These are phyloP conservation scores for Sphagnurus paluster DNA, from an alignment of 1,284 basidiomycete species.

Conservation along the genomic window DNA sequence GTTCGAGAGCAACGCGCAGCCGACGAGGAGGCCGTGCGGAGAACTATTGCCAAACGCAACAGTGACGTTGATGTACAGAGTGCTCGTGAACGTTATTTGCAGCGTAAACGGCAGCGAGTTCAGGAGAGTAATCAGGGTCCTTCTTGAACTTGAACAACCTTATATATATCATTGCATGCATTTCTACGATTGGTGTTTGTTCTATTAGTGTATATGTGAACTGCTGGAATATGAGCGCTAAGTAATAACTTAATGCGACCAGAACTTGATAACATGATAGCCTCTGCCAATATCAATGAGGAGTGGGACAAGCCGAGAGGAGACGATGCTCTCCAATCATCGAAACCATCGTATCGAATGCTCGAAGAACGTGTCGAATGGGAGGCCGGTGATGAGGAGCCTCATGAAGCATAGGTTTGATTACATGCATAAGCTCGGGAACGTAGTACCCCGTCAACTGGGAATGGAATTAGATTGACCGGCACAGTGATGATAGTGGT, in stretches of 20 bases:
- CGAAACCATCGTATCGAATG: slow-evolving; percentile 47
- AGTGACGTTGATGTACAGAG: slow-evolving; percentile 68
- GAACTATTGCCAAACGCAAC: slow-evolving; percentile 66
- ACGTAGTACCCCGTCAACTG: slow-evolving; percentile 57
- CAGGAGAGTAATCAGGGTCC: slow-evolving; percentile 43
- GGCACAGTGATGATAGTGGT: neutral
- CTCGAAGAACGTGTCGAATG: slow-evolving; percentile 43
- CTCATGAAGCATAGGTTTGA: slow-evolving; percentile 55
- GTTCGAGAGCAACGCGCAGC: slow-evolving; percentile 56
- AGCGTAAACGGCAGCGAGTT: slow-evolving; percentile 76
- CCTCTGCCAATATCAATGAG: slow-evolving; percentile 12
- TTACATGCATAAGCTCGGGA: slow-evolving; percentile 54
- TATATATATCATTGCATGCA: slow-evolving; percentile 3
- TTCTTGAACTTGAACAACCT: slow-evolving; percentile 3
- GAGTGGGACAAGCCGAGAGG: slow-evolving; percentile 24
- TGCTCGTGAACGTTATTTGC: slow-evolving; percentile 75
- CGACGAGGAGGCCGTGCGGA: slow-evolving; percentile 58
- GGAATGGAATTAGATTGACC: slow-evolving; percentile 6
- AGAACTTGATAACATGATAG: neutral
- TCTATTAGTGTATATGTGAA: neutral
- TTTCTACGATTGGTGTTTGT: slow-evolving; percentile 2
- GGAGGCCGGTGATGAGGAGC: slow-evolving; percentile 53
- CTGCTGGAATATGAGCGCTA: neutral
- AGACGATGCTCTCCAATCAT: slow-evolving; percentile 36
- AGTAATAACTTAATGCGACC: neutral